Evolutionary conservation across 148 eudicot species (phyloP).

Genomic region (Suaeda aralocaspica): DNA sequence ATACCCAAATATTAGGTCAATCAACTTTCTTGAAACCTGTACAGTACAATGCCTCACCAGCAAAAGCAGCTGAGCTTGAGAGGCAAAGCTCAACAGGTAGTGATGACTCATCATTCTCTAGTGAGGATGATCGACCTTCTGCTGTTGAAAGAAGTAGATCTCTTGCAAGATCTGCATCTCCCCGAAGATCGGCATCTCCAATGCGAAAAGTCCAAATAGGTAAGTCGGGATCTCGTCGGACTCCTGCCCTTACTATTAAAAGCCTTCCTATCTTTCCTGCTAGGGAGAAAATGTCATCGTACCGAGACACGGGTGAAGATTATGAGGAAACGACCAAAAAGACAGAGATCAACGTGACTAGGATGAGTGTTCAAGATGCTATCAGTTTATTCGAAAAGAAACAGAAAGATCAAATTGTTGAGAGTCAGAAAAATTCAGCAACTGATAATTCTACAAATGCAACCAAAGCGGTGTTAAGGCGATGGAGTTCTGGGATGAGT

Average conservation of each 20-base stretch:
- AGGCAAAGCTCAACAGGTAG: constrained; percentile 58
- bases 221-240: constrained; percentile 74
- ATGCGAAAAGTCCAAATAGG: constrained; percentile 95
- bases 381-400: constrained; percentile 88
- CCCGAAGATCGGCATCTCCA: constrained; percentile 97
- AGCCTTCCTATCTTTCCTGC: constrained; percentile 66
- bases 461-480: constrained; percentile 69
- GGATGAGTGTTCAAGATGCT: constrained; percentile 96
- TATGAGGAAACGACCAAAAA: constrained; percentile 46
- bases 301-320: constrained; percentile 49
- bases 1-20: constrained; percentile 22
- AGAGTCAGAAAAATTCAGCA: constrained; percentile 39
- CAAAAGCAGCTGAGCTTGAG: constrained; percentile 80
- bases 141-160: constrained; percentile 83
- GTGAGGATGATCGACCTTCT: constrained; percentile 65
- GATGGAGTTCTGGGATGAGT: constrained; percentile 89
- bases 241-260: constrained; percentile 75
- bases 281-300: constrained; percentile 49
- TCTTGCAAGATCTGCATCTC: constrained; percentile 70
- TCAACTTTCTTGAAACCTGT: constrained; percentile 39
- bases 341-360: constrained; percentile 50
- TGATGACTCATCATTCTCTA: constrained; percentile 62
- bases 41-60: constrained; percentile 80
- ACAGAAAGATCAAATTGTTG: constrained; percentile 58
- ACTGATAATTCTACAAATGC: constrained; percentile 43